Base-by-base conservation (phyloP, 2,329 filamentous ascomycete genomes). In the Clonostachys rosea region DNA sequence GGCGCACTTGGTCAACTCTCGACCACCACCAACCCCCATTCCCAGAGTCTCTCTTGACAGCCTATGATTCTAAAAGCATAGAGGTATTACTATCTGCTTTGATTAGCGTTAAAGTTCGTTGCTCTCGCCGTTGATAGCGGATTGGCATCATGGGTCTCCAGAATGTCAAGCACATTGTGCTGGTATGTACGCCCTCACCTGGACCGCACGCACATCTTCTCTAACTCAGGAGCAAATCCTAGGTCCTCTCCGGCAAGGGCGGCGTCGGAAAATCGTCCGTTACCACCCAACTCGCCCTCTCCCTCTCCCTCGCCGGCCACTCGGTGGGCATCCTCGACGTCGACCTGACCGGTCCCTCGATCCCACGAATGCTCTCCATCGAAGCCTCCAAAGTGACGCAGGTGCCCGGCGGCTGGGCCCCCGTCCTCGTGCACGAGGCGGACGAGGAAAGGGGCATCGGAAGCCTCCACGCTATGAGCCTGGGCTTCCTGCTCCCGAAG, bases 231-330 rank as follows among this genome's bases (percentile, higher is more conserved):
- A 30, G 24, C 24, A 30, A 10, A 10, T 35, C 46, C 47, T 47
- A 83, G 79, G 79, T 92, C 52, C 86, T 99, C 43, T 97, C 94
- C 12, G 94, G 94, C 58, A 99, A 99, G 78, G 94, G 94, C 61
- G 94, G 94, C 57, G 94, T 99, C 17, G 94, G 94, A 49, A 99
- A 99, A 75, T 97, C 92, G 40, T 96, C 91, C 45, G 85, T 96
- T n/a, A 97, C 94, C 1, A 95, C 92, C 2, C 94, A 99, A 66
- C 84, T 99, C 14, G 94, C 94, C 9, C 81, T 99, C 36, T 91
- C 91, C 1, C 83, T 99, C 34, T 86, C 90, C 3, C 79, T 94
- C 1, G 82, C 89, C 53, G 92, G 92, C 49, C 81, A 92, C 64
- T 91, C 89, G 1, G 92, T 97, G 40, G 94, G 94, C 46, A 91